A percentile compares a stretch with the other conserved stretches of the same genome.
These are phyloP conservation scores for Aspergillus felis DNA, from an alignment of 2,329 filamentous ascomycete genomes.

Conservation along the genomic window DNA sequence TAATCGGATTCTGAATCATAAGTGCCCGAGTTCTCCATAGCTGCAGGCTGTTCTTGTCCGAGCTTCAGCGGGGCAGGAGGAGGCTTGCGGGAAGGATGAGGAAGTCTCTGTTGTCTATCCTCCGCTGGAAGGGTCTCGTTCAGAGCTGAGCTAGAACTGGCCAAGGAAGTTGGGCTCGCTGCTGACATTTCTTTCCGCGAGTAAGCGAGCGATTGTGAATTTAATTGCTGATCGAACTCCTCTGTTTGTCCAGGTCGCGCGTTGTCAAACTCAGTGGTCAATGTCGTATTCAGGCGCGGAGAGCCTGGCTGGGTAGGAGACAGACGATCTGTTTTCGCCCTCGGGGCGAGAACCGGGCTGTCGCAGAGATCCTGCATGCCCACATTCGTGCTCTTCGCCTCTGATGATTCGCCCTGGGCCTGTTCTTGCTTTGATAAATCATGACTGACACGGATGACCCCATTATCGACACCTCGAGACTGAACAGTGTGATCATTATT, in stretches of 20 bases:
- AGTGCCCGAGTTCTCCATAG: constrained; percentile 41
- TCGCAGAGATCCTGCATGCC: constrained; percentile 2
- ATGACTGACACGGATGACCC: background rate
- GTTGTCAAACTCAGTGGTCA: background rate
- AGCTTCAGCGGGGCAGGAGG: constrained; percentile 83
- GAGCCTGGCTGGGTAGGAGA: background rate
- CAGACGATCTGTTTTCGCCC: background rate
- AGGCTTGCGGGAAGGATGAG: constrained; percentile 68
- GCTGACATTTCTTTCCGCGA: constrained; percentile 13
- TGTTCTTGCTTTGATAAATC: background rate
- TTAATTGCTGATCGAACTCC: background rate
- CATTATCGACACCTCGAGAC: constrained; percentile 11
- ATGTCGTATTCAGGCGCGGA: background rate
- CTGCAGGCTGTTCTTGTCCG: constrained; percentile 42
- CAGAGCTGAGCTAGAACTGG: constrained; percentile 18
- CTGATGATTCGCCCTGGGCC: background rate
- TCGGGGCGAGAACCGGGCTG: background rate
- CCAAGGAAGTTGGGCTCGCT: constrained; percentile 16
- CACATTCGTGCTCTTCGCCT: background rate
- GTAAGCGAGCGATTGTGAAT: constrained; percentile 8
- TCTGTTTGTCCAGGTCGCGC: background rate
- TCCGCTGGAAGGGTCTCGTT: constrained; percentile 13
- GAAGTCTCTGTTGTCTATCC: constrained; percentile 29
- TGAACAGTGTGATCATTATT: constrained; percentile 10
- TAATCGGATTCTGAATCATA: constrained; percentile 80